Evolutionary conservation across 768 basidiomycete species (phyloP).

Genomic region (Amylocystis lapponica): DNA sequence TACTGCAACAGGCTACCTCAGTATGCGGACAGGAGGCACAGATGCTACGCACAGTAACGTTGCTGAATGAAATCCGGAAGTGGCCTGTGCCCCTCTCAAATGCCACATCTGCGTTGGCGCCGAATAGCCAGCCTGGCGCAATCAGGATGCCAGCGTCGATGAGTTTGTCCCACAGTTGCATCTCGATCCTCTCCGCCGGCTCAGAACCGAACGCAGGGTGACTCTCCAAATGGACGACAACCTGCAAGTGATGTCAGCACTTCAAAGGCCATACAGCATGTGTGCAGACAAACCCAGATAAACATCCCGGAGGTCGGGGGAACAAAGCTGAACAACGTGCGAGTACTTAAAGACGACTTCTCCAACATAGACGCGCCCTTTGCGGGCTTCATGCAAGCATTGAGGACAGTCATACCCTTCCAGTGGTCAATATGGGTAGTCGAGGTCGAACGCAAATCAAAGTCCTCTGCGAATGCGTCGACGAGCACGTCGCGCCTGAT

Average conservation of each 20-base stretch:
- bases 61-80: constrained; percentile 54
- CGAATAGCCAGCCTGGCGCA: constrained; percentile 54
- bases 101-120: constrained; percentile 25
- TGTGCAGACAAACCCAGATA: constrained; percentile 45
- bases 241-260: constrained; percentile 27
- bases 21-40: background rate
- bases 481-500: constrained; percentile 57
- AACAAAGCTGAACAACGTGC: constrained; percentile 60
- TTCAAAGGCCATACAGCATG: background rate
- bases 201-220: constrained; percentile 44
- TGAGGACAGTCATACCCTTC: constrained; percentile 38
- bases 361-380: constrained; percentile 27
- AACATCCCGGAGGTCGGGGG: constrained; percentile 86
- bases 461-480: constrained; percentile 57
- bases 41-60: constrained; percentile 36
- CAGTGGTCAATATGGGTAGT: constrained; percentile 9
- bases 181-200: constrained; percentile 42
- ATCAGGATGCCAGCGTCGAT: constrained; percentile 60
- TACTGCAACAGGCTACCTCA: constrained; percentile 14
- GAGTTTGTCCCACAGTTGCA: constrained; percentile 53
- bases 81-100: constrained; percentile 36
- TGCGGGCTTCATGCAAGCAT: constrained; percentile 38
- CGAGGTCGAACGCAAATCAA: constrained; percentile 42
- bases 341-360: constrained; percentile 31
- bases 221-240: constrained; percentile 59